A percentile compares a stretch with the other conserved stretches of the same genome.
phyloP scores from a whole-genome alignment of 495 filamentous ascomycete species.

The Peziza echinospora region DNA sequence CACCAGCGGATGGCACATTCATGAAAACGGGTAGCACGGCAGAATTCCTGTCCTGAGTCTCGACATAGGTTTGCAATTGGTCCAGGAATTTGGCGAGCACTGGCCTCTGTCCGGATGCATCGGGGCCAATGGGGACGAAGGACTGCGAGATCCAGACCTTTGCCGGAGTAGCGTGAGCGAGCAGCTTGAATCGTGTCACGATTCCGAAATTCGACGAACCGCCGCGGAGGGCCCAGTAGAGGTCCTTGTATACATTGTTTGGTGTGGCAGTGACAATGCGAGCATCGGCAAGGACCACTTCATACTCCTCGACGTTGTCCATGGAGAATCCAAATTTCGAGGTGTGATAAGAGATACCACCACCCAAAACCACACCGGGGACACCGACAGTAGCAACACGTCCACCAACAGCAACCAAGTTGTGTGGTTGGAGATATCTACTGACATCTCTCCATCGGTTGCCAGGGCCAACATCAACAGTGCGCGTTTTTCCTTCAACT shows the following conservation, averaged over 20 bases:
- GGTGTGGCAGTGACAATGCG: not conserved
- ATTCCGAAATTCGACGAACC: not conserved
- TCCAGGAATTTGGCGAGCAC: no score
- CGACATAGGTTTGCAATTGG: not conserved
- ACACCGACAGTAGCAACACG: constrained; percentile 26
- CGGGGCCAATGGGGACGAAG: no score
- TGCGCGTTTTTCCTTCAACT: no score
- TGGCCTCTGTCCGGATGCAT: no score
- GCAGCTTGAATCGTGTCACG: not conserved
- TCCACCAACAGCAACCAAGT: constrained; percentile 29
- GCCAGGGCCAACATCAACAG: constrained; percentile 29
- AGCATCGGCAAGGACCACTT: constrained; percentile 5
- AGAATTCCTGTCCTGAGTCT: not conserved
- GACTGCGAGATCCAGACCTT: not conserved
- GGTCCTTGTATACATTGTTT: not conserved
- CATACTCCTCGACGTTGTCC: constrained; percentile 21
- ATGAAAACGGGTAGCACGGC: not conserved
- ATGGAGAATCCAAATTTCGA: constrained; percentile 19
- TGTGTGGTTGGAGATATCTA: constrained; percentile 23
- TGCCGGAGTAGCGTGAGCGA: not conserved
- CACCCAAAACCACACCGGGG: constrained; percentile 22
- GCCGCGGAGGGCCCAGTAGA: not conserved
- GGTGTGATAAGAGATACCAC: constrained; percentile 21
- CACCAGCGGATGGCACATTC: not conserved
- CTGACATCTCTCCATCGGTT: constrained; percentile 32